These are phyloP conservation scores for Phylloboletellus chloephorus DNA, from an alignment of 1,284 basidiomycete genomes.

Conservation along the genomic window DNA sequence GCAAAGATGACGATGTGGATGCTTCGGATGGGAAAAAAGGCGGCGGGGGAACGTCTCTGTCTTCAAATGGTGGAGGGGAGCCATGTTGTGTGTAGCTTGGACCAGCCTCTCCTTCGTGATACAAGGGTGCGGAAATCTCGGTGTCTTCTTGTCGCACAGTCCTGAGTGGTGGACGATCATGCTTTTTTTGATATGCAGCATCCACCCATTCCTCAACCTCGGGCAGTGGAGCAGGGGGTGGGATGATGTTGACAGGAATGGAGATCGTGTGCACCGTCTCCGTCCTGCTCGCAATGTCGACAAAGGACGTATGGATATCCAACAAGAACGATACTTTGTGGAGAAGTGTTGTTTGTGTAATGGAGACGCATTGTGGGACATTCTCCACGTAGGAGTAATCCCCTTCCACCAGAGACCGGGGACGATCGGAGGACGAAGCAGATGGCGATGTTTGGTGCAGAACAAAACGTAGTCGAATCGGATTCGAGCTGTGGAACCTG, in stretches of 20 bases:
- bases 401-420: conserved; percentile 36
- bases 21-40: conserved; percentile 63
- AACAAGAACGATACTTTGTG: conserved; percentile 67
- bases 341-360: conserved; percentile 69
- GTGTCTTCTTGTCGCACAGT: conserved; percentile 64
- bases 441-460: conserved; percentile 56
- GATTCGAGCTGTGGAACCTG: conserved; percentile 64
- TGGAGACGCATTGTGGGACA: conserved; percentile 62
- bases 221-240: conserved; percentile 67
- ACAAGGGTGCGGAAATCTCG: conserved; percentile 55
- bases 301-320: conserved; percentile 62
- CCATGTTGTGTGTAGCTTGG: conserved; percentile 57
- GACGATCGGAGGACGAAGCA: conserved; percentile 46
- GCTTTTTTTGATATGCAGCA: conserved; percentile 76
- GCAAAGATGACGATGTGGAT: conserved; percentile 56
- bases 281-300: conserved; percentile 58
- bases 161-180: conserved; percentile 66
- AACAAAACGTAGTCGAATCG: conserved; percentile 66
- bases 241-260: conserved; percentile 64
- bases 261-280: conserved; percentile 56
- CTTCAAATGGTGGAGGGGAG: conserved; percentile 77
- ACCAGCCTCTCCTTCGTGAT: conserved; percentile 63
- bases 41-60: conserved; percentile 67
- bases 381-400: conserved; percentile 45
- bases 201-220: conserved; percentile 66